Percentiles rank a stretch among this genome's conserved stretches.
Conservation (phyloP, 2,329 filamentous ascomycete species). For the Sarocladium oryzae region DNA sequence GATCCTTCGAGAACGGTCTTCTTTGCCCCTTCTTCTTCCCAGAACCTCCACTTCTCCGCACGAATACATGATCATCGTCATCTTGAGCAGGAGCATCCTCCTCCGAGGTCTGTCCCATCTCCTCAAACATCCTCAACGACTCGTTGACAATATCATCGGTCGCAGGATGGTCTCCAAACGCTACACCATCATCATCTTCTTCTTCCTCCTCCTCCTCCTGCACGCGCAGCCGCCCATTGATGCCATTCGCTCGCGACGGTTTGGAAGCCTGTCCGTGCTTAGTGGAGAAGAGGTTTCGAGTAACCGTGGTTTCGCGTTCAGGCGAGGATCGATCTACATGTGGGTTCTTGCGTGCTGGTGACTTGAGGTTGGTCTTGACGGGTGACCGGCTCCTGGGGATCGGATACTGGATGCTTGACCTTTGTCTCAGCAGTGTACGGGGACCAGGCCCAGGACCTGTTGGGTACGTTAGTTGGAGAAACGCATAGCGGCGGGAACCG, state of each 20-base stretch:
- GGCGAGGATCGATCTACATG: conserved; percentile 50
- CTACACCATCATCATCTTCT: conserved; percentile 18
- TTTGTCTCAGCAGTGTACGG: conserved; percentile 43
- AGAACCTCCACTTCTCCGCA: background rate
- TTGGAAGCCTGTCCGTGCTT: conserved; percentile 14
- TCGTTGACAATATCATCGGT: conserved; percentile 16
- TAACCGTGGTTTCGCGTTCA: conserved; percentile 35
- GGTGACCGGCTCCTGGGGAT: conserved; percentile 50
- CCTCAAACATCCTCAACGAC: conserved; percentile 36
- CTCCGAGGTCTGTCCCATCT: conserved; percentile 20
- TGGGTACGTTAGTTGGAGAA: conserved; percentile 1
- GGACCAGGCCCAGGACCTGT: conserved; percentile 48
- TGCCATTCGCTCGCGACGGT: conserved; percentile 15
- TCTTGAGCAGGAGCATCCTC: conserved; percentile 10
- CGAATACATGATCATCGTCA: background rate
- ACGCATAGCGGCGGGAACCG: no score
- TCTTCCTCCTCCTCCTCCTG: conserved; percentile 21
- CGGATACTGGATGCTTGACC: conserved; percentile 37
- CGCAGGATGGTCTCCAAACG: conserved; percentile 23
- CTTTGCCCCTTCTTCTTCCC: background rate
- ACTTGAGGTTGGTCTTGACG: conserved; percentile 53
- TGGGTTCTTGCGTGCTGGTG: conserved; percentile 56
- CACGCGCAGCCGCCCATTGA: conserved; percentile 19
- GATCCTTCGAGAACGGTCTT: background rate
- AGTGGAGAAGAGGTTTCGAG: conserved; percentile 48